Evolutionary conservation across 805 yeast genomes (phyloP).

Genomic region (Starmerella stigmatis): DNA sequence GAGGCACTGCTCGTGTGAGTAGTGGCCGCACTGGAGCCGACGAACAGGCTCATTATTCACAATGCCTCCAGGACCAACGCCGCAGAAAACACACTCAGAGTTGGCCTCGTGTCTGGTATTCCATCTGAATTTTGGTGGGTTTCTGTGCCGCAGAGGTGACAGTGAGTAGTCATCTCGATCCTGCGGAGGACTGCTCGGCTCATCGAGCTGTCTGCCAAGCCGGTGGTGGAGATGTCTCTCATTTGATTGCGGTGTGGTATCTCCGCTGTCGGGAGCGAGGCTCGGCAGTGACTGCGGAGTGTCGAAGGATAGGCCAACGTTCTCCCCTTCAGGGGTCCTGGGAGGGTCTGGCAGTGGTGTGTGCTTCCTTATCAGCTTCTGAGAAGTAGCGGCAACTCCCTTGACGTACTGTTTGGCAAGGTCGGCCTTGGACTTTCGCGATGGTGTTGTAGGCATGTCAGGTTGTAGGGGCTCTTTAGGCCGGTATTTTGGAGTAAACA

Average conservation of each 20-base stretch:
- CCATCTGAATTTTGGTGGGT: too few species aligned
- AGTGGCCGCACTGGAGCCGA: not conserved
- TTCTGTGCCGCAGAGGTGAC: too few species aligned
- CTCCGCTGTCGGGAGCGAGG: not conserved
- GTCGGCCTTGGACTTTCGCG: not conserved
- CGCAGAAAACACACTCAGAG: not conserved
- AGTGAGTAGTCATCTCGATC: too few species aligned
- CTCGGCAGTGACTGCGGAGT: not conserved
- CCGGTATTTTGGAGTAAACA: not conserved
- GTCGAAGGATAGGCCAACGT: not conserved
- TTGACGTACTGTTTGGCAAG: not conserved
- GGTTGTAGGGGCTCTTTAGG: not conserved
- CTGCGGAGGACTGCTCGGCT: too few species aligned
- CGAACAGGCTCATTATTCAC: not conserved
- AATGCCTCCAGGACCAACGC: not conserved
- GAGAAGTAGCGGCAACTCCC: not conserved
- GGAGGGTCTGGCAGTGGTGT: not conserved
- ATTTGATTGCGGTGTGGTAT: not conserved
- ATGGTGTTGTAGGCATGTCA: not conserved
- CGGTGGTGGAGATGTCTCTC: not conserved
- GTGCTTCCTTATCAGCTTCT: not conserved
- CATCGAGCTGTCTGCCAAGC: not conserved
- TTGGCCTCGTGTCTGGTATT: not conserved
- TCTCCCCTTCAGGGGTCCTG: not conserved
- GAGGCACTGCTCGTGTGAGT: not conserved